phyloP scores from a whole-genome alignment of 23 red algal species.

The Gracilaria caudata region DNA sequence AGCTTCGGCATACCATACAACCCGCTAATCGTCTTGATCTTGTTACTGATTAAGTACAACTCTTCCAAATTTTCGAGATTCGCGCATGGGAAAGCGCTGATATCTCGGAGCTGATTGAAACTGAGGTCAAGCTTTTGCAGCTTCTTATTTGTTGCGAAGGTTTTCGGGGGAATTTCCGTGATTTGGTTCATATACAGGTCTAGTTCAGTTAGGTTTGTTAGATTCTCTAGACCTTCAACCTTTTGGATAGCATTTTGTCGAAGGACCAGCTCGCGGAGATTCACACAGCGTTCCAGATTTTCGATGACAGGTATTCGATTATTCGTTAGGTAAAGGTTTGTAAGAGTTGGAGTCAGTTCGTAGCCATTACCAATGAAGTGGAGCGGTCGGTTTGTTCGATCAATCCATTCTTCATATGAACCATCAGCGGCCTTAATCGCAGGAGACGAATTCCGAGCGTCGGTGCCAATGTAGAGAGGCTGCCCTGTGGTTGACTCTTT shows the following conservation, averaged over 20 bases:
- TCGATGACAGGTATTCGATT: slow-evolving; percentile 81
- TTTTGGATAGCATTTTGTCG: slow-evolving; percentile 89
- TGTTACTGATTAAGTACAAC: slow-evolving; percentile 94
- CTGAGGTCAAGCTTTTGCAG: slow-evolving; percentile 88
- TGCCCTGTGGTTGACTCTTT: background rate
- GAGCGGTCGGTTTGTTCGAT: slow-evolving; percentile 59
- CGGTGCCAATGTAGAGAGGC: background rate
- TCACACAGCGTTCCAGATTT: slow-evolving; percentile 39
- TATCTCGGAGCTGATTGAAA: slow-evolving; percentile 82
- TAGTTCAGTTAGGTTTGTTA: slow-evolving; percentile 74
- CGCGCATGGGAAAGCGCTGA: slow-evolving; percentile 45
- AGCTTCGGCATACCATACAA: slow-evolving; percentile 75
- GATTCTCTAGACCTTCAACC: slow-evolving; percentile 60
- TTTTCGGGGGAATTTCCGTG: slow-evolving; percentile 36
- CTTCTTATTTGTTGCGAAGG: slow-evolving; percentile 57
- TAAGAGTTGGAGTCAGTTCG: slow-evolving; percentile 49
- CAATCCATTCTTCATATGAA: slow-evolving; percentile 57
- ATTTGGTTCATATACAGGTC: slow-evolving; percentile 96
- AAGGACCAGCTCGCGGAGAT: slow-evolving; percentile 81
- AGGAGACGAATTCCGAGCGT: background rate
- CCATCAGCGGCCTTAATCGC: background rate
- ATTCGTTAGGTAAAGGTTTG: slow-evolving; percentile 82
- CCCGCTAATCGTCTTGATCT: slow-evolving; percentile 66
- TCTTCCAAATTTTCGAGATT: slow-evolving; percentile 82
- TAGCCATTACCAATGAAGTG: slow-evolving; percentile 60